Percentiles rank a stretch among this genome's conserved stretches.
These are phyloP conservation scores for Thraustochytrium striatum DNA, from an alignment of 352 stramenopile genomes.

Conservation along the genomic window DNA sequence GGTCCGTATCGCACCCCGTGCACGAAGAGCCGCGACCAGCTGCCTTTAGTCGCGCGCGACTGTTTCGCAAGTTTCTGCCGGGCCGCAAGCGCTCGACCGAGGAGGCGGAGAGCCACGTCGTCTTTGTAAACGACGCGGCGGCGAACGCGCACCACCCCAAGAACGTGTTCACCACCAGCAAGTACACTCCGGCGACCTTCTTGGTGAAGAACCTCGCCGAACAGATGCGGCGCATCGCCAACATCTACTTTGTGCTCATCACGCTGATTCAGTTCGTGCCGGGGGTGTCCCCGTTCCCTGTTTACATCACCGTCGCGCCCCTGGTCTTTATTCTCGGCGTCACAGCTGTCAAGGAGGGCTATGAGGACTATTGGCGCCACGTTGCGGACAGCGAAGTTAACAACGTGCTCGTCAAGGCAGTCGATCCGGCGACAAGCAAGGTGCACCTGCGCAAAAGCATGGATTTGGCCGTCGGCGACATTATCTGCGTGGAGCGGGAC, in stretches of 20 bases:
- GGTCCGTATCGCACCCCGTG: conserved; percentile 20
- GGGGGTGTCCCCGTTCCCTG: conserved; percentile 64
- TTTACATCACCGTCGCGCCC: conserved; percentile 55
- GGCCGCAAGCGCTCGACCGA: background rate
- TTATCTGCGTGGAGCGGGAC: conserved; percentile 74
- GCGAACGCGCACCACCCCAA: conserved; percentile 41
- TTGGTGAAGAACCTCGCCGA: conserved; percentile 56
- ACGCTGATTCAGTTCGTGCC: conserved; percentile 76
- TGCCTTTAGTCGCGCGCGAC: background rate
- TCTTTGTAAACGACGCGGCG: conserved; percentile 21
- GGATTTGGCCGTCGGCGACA: conserved; percentile 73
- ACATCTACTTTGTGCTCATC: conserved; percentile 89
- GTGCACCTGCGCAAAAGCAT: conserved; percentile 48
- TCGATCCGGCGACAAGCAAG: conserved; percentile 47
- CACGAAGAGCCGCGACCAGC: background rate
- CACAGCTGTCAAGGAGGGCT: conserved; percentile 59
- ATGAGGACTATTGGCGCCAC: conserved; percentile 58
- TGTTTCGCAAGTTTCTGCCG: conserved; percentile 24
- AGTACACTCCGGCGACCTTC: conserved; percentile 17
- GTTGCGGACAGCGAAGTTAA: conserved; percentile 67
- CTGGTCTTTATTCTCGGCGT: conserved; percentile 46
- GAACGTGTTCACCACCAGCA: conserved; percentile 37
- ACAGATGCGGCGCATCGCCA: conserved; percentile 83
- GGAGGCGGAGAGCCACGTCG: conserved; percentile 3
- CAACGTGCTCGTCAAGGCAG: conserved; percentile 58